phyloP scores from a whole-genome alignment of 2,329 filamentous ascomycete species.

The Trichoderma atroviride region DNA sequence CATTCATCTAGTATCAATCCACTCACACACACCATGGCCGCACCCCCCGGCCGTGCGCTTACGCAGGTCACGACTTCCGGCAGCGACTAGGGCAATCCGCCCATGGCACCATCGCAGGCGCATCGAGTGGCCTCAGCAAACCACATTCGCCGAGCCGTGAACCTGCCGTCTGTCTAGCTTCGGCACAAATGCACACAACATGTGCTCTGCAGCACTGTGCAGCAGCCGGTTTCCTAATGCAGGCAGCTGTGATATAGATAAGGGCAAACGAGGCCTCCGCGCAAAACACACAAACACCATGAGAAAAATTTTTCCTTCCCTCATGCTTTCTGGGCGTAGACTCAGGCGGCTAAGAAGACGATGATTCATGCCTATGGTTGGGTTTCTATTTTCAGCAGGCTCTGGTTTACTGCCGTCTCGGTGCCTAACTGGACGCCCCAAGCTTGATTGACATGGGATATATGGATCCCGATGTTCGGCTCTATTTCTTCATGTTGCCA shows the following conservation, averaged over 20 bases:
- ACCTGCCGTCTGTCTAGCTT: neutral
- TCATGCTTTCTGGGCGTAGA: neutral
- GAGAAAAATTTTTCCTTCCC: neutral
- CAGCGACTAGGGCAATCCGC: slow-evolving; percentile 16
- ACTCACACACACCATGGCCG: neutral
- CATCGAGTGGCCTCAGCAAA: slow-evolving; percentile 9
- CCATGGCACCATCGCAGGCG: slow-evolving; percentile 23
- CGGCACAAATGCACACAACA: neutral
- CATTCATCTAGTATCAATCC: neutral
- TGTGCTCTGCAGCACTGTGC: neutral
- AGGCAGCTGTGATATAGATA: slow-evolving; percentile 14
- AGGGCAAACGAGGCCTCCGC: neutral
- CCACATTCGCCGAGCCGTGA: slow-evolving; percentile 1
- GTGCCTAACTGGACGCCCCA: neutral
- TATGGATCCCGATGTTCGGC: neutral
- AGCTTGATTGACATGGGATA: neutral
- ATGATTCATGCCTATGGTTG: neutral
- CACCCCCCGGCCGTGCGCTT: slow-evolving; percentile 24
- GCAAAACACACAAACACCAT: slow-evolving; percentile 3
- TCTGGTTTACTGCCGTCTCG: neutral
- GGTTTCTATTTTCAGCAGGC: neutral
- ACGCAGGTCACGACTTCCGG: slow-evolving; percentile 22
- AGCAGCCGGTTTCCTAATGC: slow-evolving; percentile 2
- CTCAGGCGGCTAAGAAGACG: neutral
- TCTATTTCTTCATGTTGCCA: neutral